phyloP scores from a whole-genome alignment of 345 rosid genomes.

The Salix arbutifolia region DNA sequence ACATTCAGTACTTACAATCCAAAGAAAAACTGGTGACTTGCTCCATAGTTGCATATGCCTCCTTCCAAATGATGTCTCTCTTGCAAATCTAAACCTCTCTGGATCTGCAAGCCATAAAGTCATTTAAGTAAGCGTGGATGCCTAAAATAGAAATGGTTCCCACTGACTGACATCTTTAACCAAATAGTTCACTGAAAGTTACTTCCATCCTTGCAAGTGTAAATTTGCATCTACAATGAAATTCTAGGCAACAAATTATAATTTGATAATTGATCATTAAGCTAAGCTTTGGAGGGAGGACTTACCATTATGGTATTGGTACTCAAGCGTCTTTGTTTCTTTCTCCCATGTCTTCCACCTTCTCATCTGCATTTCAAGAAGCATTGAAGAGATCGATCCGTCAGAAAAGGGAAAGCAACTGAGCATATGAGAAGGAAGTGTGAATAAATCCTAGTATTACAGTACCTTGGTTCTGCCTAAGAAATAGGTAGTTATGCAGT shows the following conservation, averaged over 20 bases:
- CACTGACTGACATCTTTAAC: background rate
- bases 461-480: conserved; percentile 70
- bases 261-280: background rate
- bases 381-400: background rate
- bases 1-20: conserved; percentile 51
- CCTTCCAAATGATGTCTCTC: conserved; percentile 92
- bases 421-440: background rate
- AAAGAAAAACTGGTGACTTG: conserved; percentile 41
- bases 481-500: conserved; percentile 56
- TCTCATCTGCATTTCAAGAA: conserved; percentile 59
- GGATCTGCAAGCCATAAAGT: conserved; percentile 49
- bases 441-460: background rate
- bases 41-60: conserved; percentile 79
- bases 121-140: background rate
- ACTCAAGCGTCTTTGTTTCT: conserved; percentile 75
- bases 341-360: conserved; percentile 86
- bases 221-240: background rate
- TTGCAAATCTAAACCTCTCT: conserved; percentile 85
- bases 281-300: background rate
- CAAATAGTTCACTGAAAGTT: background rate
- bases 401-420: background rate
- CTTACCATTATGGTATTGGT: conserved; percentile 74
- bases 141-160: background rate
- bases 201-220: background rate
- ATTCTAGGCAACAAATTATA: background rate